Evolutionary conservation across 306 rosid genomes (phyloP).

Genomic region (Cicer chorassanicum): DNA sequence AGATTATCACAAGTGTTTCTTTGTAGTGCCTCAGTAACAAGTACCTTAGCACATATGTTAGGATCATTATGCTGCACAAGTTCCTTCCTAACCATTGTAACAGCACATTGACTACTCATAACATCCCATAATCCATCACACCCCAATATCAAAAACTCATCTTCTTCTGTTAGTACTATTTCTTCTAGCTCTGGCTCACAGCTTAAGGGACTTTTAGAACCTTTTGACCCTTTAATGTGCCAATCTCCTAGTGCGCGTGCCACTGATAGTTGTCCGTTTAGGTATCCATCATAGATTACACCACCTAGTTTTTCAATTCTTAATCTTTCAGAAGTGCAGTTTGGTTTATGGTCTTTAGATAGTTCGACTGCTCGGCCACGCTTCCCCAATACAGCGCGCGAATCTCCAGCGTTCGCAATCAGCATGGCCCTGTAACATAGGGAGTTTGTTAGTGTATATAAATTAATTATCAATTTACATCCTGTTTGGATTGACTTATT

Average conservation of each 20-base stretch:
- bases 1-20: conserved; percentile 71
- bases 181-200: conserved; percentile 71
- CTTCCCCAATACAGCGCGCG: conserved; percentile 72
- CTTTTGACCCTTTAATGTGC: conserved; percentile 75
- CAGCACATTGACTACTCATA: conserved; percentile 83
- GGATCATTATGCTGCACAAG: conserved; percentile 72
- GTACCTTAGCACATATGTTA: conserved; percentile 52
- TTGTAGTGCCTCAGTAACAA: conserved; percentile 70
- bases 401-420: conserved; percentile 72
- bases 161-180: conserved; percentile 58
- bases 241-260: conserved; percentile 79
- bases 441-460: background rate
- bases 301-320: conserved; percentile 81
- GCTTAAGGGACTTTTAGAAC: conserved; percentile 65
- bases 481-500: no score
- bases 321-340: conserved; percentile 67
- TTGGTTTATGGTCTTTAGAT: conserved; percentile 79
- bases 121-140: conserved; percentile 86
- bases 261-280: conserved; percentile 73
- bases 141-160: conserved; percentile 71
- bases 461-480: background rate
- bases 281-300: conserved; percentile 73
- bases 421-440: conserved; percentile 55
- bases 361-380: conserved; percentile 69
- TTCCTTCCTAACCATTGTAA: conserved; percentile 73